Percentiles rank a stretch among this genome's conserved stretches.
phyloP scores from a whole-genome alignment of 2,329 filamentous ascomycete species.

The Elsinoe batatas region DNA sequence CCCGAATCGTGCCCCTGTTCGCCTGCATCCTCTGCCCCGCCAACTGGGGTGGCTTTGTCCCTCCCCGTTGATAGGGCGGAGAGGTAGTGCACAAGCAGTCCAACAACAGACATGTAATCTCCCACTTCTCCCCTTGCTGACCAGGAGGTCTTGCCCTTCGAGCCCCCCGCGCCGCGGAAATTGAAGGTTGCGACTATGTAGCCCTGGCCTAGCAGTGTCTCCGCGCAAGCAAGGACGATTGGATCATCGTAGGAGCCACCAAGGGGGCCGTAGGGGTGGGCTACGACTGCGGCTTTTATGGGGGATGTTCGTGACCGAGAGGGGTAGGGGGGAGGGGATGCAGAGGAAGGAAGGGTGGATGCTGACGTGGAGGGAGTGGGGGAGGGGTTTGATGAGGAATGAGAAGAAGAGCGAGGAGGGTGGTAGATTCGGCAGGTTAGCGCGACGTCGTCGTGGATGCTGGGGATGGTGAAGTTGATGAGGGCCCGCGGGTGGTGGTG shows the following conservation, averaged over 20 bases:
- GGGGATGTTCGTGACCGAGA: slow-evolving; percentile 23
- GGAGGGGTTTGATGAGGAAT: slow-evolving; percentile 21
- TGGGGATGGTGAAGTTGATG: slow-evolving; percentile 62
- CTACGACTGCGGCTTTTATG: slow-evolving; percentile 52
- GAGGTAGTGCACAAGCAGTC: slow-evolving; percentile 67
- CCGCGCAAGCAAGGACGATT: slow-evolving; percentile 58
- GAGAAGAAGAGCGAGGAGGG: slow-evolving; percentile 15
- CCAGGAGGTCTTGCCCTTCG: slow-evolving; percentile 76
- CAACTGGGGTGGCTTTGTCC: slow-evolving; percentile 47
- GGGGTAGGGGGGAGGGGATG: slow-evolving; percentile 21
- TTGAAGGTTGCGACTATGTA: slow-evolving; percentile 84
- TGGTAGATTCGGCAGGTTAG: slow-evolving; percentile 81
- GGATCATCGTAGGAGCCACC: slow-evolving; percentile 79
- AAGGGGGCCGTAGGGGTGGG: slow-evolving; percentile 83
- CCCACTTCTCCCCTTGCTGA: slow-evolving; percentile 67
- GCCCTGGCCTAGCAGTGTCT: slow-evolving; percentile 55
- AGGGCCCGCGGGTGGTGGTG: neutral
- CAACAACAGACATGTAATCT: slow-evolving; percentile 77
- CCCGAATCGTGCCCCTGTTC: no score
- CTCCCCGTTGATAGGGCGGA: neutral
- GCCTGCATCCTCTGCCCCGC: slow-evolving; percentile 18
- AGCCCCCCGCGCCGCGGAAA: slow-evolving; percentile 71
- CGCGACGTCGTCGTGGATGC: slow-evolving; percentile 63
- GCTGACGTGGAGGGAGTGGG: slow-evolving; percentile 23
- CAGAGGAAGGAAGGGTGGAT: neutral